These are phyloP conservation scores for Botryobasidium botryosum DNA, from an alignment of 768 basidiomycete genomes.

Conservation along the genomic window DNA sequence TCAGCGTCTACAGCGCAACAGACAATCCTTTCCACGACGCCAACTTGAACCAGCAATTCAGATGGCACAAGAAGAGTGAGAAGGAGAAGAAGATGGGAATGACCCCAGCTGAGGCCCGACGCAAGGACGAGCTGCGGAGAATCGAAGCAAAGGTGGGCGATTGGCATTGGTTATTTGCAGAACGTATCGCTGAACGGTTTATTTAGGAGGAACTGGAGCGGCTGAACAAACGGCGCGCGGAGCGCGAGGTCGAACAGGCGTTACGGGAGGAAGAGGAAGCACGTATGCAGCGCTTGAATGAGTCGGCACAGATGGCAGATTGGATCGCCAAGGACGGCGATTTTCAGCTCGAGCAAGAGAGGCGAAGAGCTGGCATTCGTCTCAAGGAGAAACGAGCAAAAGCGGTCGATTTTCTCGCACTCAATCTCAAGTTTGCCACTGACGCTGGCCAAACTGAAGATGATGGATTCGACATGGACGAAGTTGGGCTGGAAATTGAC, in stretches of 20 bases:
- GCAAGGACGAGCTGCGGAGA: constrained; percentile 58
- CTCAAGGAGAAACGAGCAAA: constrained; percentile 94
- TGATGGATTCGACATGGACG: constrained; percentile 46
- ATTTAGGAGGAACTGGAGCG: constrained; percentile 70
- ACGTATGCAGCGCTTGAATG: constrained; percentile 72
- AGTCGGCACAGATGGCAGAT: constrained; percentile 94
- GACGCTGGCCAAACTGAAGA: constrained; percentile 34
- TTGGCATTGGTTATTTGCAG: neutral
- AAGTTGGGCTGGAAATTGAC: constrained; percentile 89
- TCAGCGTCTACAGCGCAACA: constrained; percentile 88
- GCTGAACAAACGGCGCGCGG: constrained; percentile 75
- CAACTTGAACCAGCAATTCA: constrained; percentile 90
- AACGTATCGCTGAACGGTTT: neutral
- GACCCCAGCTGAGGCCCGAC: constrained; percentile 57
- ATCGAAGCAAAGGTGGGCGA: constrained; percentile 57
- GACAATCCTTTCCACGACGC: constrained; percentile 99
- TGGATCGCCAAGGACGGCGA: constrained; percentile 96
- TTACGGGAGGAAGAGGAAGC: constrained; percentile 87
- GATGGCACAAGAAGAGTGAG: constrained; percentile 98
- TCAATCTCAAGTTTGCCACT: constrained; percentile 88
- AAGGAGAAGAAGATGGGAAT: constrained; percentile 85
- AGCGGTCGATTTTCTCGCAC: constrained; percentile 92
- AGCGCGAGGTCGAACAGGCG: constrained; percentile 77
- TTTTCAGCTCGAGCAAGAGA: constrained; percentile 91
- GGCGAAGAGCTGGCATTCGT: constrained; percentile 77